Evolutionary conservation across 2,329 filamentous ascomycete species (phyloP).

Genomic region (Colletotrichum lini): DNA sequence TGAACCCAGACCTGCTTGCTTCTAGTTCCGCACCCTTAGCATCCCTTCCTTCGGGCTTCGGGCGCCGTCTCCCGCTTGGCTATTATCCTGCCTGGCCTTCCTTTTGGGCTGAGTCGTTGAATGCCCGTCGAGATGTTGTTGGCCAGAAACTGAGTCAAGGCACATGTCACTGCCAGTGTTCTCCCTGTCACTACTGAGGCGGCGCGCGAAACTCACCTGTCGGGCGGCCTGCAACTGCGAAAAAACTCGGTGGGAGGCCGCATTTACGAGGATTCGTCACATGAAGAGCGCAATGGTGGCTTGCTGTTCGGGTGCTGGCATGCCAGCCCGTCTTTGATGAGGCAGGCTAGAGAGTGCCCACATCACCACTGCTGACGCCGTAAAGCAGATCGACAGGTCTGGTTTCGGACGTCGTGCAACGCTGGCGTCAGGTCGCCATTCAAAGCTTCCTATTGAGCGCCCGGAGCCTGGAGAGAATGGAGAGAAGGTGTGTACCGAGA

Average conservation of each 20-base stretch:
- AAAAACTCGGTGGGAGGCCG: constrained; percentile 4
- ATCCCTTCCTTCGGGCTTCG: constrained; percentile 10
- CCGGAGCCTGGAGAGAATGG: neutral
- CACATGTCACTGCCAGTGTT: constrained; percentile 26
- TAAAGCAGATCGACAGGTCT: constrained; percentile 26
- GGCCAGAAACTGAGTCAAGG: constrained; percentile 32
- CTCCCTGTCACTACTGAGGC: constrained; percentile 10
- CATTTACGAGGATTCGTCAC: constrained; percentile 35
- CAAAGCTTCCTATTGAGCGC: constrained; percentile 7
- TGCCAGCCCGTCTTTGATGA: constrained; percentile 12
- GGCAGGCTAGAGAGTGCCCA: constrained; percentile 1
- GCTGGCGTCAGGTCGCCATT: constrained; percentile 23
- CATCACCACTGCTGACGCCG: constrained; percentile 28
- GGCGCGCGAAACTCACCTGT: constrained; percentile 17
- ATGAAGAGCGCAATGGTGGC: constrained; percentile 36
- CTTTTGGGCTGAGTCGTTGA: constrained; percentile 35
- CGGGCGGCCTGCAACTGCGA: constrained; percentile 6
- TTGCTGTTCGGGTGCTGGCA: constrained; percentile 30
- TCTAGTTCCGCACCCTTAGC: neutral
- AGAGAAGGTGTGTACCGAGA: constrained; percentile 11
- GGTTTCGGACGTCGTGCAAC: constrained; percentile 37
- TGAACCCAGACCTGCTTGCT: constrained; percentile 1
- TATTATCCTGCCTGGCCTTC: neutral
- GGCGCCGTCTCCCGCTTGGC: constrained; percentile 1
- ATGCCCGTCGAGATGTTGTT: constrained; percentile 19